Evolutionary conservation across 352 stramenopile genomes (phyloP).

Genomic region (Pythium biforme): DNA sequence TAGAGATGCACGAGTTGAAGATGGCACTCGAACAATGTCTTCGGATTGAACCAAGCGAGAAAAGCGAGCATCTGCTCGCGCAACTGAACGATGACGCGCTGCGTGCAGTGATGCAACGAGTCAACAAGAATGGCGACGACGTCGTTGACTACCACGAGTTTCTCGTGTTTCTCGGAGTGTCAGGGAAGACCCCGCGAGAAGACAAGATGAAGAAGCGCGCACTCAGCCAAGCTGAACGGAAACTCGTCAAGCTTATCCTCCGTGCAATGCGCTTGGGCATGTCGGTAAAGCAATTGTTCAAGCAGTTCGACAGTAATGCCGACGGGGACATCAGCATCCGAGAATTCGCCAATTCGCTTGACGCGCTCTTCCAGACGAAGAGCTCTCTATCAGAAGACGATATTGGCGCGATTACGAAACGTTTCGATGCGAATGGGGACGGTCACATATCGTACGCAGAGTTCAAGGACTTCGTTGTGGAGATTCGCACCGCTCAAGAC

Average conservation of each 20-base stretch:
- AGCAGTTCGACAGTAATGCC: conserved; percentile 68
- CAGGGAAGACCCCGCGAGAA: conserved; percentile 19
- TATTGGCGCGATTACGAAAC: conserved; percentile 32
- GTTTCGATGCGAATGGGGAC: conserved; percentile 62
- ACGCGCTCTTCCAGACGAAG: conserved; percentile 45
- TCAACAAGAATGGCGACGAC: conserved; percentile 62
- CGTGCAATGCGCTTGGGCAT: conserved; percentile 48
- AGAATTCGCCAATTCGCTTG: conserved; percentile 58
- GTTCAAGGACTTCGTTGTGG: conserved; percentile 53
- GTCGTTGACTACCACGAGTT: conserved; percentile 75
- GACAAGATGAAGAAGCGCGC: conserved; percentile 22
- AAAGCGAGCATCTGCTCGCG: conserved; percentile 27
- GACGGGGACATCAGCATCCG: conserved; percentile 53
- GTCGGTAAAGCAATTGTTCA: conserved; percentile 59
- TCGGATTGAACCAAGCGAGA: conserved; percentile 31
- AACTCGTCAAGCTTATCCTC: conserved; percentile 62
- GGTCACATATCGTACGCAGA: conserved; percentile 55
- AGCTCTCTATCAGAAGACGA: conserved; percentile 38
- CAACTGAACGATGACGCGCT: conserved; percentile 45
- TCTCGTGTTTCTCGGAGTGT: conserved; percentile 48
- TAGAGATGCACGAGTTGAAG: conserved; percentile 59
- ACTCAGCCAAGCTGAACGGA: conserved; percentile 37
- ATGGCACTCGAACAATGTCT: conserved; percentile 44
- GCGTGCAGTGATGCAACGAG: conserved; percentile 37
- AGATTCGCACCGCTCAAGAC: conserved; percentile 31